Evolutionary conservation across 495 filamentous ascomycete genomes (phyloP).

Genomic region (Daldinia decipiens): DNA sequence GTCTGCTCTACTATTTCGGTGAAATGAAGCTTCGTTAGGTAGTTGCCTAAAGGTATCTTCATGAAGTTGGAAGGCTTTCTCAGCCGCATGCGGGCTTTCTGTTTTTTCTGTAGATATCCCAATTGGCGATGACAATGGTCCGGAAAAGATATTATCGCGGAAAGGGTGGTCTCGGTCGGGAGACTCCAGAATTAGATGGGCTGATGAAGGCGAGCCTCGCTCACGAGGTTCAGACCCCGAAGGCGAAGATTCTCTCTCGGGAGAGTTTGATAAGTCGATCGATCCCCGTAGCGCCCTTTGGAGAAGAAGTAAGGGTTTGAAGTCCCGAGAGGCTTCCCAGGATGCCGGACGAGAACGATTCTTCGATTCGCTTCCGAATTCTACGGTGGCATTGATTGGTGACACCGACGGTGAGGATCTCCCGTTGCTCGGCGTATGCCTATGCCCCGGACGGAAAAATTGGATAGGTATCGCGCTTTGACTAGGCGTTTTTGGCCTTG

Average conservation of each 20-base stretch:
- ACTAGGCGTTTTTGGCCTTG: constrained; percentile 55
- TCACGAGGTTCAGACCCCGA: constrained; percentile 19
- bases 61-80: background rate
- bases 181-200: constrained; percentile 9
- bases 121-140: background rate
- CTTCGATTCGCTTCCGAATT: constrained; percentile 46
- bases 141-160: constrained; percentile 13
- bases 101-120: background rate
- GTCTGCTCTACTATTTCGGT: constrained; percentile 12
- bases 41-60: background rate
- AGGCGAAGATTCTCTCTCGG: constrained; percentile 32
- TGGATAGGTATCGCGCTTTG: constrained; percentile 63
- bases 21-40: constrained; percentile 10
- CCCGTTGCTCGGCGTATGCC: constrained; percentile 52
- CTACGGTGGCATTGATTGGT: constrained; percentile 44
- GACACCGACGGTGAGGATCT: constrained; percentile 54
- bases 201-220: constrained; percentile 10
- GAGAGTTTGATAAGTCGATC: constrained; percentile 24
- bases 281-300: constrained; percentile 45
- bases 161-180: constrained; percentile 8
- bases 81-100: background rate
- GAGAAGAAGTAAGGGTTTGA: constrained; percentile 63
- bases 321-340: constrained; percentile 61
- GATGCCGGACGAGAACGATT: constrained; percentile 57
- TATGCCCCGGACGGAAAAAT: constrained; percentile 60